Evolutionary conservation across 2,329 filamentous ascomycete genomes (phyloP).

Genomic region (Fusarium caatingaense): DNA sequence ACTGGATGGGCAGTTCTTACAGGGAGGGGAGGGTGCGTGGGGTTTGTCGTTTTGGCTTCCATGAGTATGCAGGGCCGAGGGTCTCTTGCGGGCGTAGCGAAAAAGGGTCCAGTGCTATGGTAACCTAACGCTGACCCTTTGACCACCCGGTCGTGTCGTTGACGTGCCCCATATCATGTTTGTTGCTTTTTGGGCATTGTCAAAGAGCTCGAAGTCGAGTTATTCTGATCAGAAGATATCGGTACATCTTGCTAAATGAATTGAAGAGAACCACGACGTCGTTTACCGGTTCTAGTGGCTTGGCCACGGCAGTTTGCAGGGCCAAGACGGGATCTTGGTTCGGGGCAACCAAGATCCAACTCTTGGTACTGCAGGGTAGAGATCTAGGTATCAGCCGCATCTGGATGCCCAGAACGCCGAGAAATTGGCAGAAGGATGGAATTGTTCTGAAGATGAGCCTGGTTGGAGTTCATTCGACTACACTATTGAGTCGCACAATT

Average conservation of each 20-base stretch:
- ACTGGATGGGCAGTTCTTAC: not conserved
- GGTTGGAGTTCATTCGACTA: not conserved
- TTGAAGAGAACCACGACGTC: not conserved
- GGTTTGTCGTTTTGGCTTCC: not conserved
- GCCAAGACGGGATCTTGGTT: constrained; percentile 1
- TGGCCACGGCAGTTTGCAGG: constrained; percentile 4
- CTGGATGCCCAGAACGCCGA: not conserved
- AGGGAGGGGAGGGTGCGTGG: not conserved
- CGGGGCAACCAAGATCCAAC: not conserved
- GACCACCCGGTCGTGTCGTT: not conserved
- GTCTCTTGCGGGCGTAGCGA: constrained; percentile 20
- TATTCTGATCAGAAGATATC: not conserved
- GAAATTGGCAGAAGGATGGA: not conserved
- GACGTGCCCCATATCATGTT: not conserved
- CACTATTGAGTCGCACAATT: not conserved
- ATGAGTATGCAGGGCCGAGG: not conserved
- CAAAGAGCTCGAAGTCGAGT: too few relatives aligned
- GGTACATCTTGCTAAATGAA: not conserved
- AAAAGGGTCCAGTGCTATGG: not conserved
- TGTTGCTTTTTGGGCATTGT: not conserved
- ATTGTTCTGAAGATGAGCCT: not conserved
- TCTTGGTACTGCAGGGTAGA: constrained; percentile 9
- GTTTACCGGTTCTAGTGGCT: not conserved
- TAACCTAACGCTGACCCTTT: not conserved
- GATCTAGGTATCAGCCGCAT: not conserved